Evolutionary conservation across 2,329 filamentous ascomycete species (phyloP).

Genomic region (Trichoderma afroharzianum): DNA sequence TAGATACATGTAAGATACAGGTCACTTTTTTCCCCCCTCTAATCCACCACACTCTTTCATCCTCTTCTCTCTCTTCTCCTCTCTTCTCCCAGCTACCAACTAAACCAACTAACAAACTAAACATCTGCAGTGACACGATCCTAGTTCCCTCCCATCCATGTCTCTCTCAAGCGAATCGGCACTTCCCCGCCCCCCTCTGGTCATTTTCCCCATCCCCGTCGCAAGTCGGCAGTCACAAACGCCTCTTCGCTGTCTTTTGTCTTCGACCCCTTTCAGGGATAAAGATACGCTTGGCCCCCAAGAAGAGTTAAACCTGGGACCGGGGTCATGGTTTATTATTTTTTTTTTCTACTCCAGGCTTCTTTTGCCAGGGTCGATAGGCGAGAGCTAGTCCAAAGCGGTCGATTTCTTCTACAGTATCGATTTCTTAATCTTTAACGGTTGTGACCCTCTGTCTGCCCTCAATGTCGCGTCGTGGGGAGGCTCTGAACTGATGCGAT

Average conservation of each 20-base stretch:
- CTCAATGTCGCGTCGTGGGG: background rate
- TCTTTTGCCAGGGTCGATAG: background rate
- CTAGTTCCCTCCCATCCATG: background rate
- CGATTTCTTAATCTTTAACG: background rate
- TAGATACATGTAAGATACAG: background rate
- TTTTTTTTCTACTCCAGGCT: background rate
- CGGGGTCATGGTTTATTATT: background rate
- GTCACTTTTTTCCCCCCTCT: too few relatives aligned
- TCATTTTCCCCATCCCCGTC: background rate
- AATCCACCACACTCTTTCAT: background rate
- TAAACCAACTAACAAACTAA: background rate
- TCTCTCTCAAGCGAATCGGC: background rate
- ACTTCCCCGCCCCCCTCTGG: background rate
- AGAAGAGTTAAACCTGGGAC: background rate
- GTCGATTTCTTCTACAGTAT: background rate
- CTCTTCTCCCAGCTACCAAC: background rate
- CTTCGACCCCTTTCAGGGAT: constrained; percentile 7
- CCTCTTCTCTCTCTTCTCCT: background rate
- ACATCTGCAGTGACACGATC: background rate
- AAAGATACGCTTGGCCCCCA: constrained; percentile 13
- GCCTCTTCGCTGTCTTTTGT: background rate
- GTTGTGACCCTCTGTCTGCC: background rate
- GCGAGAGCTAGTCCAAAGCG: background rate
- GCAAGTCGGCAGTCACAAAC: constrained; percentile 1
- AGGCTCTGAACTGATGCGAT: too few relatives aligned